Percentiles rank a stretch among this genome's conserved stretches.
These are phyloP conservation scores for Fragilaria crotonensis DNA, from an alignment of 108 stramenopile species.

Conservation along the genomic window DNA sequence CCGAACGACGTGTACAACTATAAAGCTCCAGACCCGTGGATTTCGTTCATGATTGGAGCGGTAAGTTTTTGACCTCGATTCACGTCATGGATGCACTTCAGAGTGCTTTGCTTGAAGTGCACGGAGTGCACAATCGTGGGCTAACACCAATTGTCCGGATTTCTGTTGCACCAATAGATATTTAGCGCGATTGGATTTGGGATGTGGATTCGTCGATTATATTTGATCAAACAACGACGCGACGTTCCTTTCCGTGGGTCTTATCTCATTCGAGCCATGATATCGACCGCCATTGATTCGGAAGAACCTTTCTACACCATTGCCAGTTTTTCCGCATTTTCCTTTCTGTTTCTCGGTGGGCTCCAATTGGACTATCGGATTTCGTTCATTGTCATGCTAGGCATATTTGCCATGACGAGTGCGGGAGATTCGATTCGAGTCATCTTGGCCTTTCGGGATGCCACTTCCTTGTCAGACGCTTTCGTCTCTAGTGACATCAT, in stretches of 20 bases:
- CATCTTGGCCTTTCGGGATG: conserved; percentile 2
- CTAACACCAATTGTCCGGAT: background rate
- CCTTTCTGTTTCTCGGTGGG: conserved; percentile 22
- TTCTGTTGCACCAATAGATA: background rate
- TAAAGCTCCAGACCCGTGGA: conserved; percentile 6
- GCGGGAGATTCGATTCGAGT: conserved; percentile 12
- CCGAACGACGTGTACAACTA: conserved; percentile 15
- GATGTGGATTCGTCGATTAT: conserved; percentile 7
- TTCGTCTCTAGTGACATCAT: conserved; percentile 4
- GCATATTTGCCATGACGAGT: conserved; percentile 4
- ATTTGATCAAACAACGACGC: background rate
- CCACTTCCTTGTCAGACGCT: conserved; percentile 3
- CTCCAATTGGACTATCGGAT: conserved; percentile 16
- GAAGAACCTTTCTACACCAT: conserved; percentile 14
- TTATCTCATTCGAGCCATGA: conserved; percentile 6
- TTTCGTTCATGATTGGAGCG: conserved; percentile 19
- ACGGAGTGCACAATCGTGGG: background rate
- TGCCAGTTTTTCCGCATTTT: conserved; percentile 3
- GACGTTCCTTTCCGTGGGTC: conserved; percentile 2
- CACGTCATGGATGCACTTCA: background rate
- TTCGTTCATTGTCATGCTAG: conserved; percentile 16
- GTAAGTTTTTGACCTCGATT: conserved; percentile 3
- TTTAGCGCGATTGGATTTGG: background rate
- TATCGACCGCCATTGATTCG: conserved; percentile 15
- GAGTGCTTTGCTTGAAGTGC: background rate